Base-by-base conservation (phyloP, 2,329 filamentous ascomycete genomes). In the Parasarocladium wereldwijsianum region DNA sequence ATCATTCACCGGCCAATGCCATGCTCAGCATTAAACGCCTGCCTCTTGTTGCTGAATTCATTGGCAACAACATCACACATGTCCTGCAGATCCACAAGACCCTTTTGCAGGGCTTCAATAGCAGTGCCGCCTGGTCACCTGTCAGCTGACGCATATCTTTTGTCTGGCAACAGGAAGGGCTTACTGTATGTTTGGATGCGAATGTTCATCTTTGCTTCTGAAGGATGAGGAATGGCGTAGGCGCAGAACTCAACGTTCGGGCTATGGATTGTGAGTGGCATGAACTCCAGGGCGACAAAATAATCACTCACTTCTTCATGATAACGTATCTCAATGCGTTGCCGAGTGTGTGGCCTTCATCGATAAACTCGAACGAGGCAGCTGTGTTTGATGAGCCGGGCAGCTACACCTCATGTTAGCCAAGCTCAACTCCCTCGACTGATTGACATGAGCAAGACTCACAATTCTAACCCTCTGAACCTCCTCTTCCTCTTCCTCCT, bases 181-280 rank as follows among this genome's bases (percentile, higher is more conserved):
- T 50, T 61, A 93, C 87, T 82, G 46, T 90, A 96, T 41, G 87
- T 98, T 57, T 98, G 90, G 38, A 98, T 96, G 45, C 90, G 74
- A 37, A 98, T 63, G 49, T 96, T 93, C 87, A 98, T 93, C 58
- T 93, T 90, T 23, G 76, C 63, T 56, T 98, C 90, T 22, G 86
- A 93, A 29, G 90, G 90, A 57, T 98, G 90, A 17, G 90, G 90
- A 37, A 98, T 96, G 6, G 87, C 83, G 55, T 98, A 98, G 36
- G 87, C 90, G 56, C 90, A 96, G 58, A 98, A 94, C 53, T 98
- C 90, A 36, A 98, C 90, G 39, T 90, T 75, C 17, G 90, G 87
- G 53, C 87, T 96, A 17, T 6, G 16, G 3, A 8, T 13, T 5
- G 3, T 8, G 10, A 13, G 23, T 24, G 24, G 28, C 12, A 12